Conservation (phyloP, 768 basidiomycete genomes). For the Phylloporus arenicola region DNA sequence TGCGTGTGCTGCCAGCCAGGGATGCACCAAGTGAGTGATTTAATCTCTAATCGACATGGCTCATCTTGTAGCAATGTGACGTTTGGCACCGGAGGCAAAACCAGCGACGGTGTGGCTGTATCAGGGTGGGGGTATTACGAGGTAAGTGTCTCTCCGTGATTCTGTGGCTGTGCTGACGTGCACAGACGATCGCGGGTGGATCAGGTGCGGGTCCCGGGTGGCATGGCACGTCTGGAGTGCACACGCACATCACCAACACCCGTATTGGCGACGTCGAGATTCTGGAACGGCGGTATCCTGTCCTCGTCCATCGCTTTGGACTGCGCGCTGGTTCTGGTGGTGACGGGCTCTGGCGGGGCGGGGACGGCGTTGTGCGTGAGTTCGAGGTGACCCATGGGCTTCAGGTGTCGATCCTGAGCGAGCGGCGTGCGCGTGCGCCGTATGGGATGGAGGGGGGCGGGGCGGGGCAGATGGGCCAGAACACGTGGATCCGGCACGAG, state of each 20-base stretch:
- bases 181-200: constrained; percentile 83
- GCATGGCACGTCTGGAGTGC: constrained; percentile 92
- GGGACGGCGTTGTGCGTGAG: constrained; percentile 80
- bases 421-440: constrained; percentile 82
- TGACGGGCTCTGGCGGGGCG: constrained; percentile 66
- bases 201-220: constrained; percentile 85
- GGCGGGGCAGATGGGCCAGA: constrained; percentile 64
- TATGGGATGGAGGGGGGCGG: constrained; percentile 83
- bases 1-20: constrained; percentile 88
- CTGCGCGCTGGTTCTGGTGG: constrained; percentile 68
- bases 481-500: constrained; percentile 77
- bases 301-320: constrained; percentile 82
- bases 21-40: constrained; percentile 75
- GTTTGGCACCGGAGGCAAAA: constrained; percentile 86
- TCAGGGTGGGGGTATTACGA: constrained; percentile 92
- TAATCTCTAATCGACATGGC: neutral
- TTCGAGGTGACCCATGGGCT: constrained; percentile 77
- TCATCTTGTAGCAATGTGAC: constrained; percentile 64
- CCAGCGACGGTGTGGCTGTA: constrained; percentile 64
- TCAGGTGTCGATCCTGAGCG: constrained; percentile 85
- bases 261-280: constrained; percentile 92
- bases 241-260: constrained; percentile 91
- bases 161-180: neutral
- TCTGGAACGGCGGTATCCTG: constrained; percentile 88
- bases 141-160: constrained; percentile 30